phyloP scores from a whole-genome alignment of 2,329 filamentous ascomycete genomes.

The Microcyclosporella mali region DNA sequence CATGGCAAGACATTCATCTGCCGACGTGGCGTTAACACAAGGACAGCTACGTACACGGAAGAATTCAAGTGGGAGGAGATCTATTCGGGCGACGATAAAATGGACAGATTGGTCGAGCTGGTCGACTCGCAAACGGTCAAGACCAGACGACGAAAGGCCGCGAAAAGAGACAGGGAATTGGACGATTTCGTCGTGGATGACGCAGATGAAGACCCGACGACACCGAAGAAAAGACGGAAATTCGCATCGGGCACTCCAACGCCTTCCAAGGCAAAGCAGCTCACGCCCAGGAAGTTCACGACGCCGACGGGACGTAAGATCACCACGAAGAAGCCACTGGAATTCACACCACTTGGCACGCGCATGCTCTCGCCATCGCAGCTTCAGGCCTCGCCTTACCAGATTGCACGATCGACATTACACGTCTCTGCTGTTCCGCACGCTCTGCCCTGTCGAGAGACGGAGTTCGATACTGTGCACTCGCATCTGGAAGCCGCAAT shows the following conservation, averaged over 20 bases:
- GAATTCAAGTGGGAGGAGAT: slow-evolving; percentile 90
- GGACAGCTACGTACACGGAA: slow-evolving; percentile 84
- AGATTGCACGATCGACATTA: slow-evolving; percentile 77
- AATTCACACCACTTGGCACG: slow-evolving; percentile 92
- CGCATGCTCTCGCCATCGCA: slow-evolving; percentile 71
- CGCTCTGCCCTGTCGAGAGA: slow-evolving; percentile 83
- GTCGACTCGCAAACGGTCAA: slow-evolving; percentile 68
- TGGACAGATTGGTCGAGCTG: slow-evolving; percentile 59
- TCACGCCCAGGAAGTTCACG: slow-evolving; percentile 48
- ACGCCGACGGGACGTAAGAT: slow-evolving; percentile 64
- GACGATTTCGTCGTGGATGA: slow-evolving; percentile 44
- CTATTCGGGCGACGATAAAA: slow-evolving; percentile 61
- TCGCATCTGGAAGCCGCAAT: slow-evolving; percentile 92
- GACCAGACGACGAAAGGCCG: slow-evolving; percentile 45
- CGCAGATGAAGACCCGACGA: slow-evolving; percentile 36
- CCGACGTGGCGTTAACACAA: slow-evolving; percentile 78
- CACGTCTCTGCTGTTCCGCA: slow-evolving; percentile 91
- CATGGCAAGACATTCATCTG: slow-evolving; percentile 86
- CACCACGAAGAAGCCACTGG: slow-evolving; percentile 76
- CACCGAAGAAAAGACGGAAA: slow-evolving; percentile 45
- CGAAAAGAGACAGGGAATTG: slow-evolving; percentile 30
- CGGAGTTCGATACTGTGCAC: slow-evolving; percentile 87
- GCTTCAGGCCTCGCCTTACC: slow-evolving; percentile 78
- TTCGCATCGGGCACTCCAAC: slow-evolving; percentile 41
- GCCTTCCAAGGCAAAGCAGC: slow-evolving; percentile 39